Conservation (phyloP, 108 stramenopile species). For the Fistulifera pelliculosa region DNA sequence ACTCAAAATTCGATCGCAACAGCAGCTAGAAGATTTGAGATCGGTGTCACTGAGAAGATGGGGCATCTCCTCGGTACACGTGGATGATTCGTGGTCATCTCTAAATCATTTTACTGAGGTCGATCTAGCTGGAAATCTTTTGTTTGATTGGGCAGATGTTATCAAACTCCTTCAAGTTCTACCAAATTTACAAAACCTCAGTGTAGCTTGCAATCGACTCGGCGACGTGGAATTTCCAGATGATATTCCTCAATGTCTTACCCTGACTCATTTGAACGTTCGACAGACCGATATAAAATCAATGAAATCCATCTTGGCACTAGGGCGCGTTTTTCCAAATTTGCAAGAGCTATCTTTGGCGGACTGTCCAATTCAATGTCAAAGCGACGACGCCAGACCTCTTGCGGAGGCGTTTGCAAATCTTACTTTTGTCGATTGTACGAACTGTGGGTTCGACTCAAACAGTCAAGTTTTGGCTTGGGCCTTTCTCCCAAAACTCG, state of each 20-base stretch:
- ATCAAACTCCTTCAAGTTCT: constrained; percentile 45
- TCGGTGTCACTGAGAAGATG: constrained; percentile 65
- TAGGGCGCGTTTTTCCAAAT: constrained; percentile 54
- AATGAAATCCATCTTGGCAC: constrained; percentile 34
- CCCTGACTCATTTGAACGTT: constrained; percentile 36
- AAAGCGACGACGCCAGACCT: too few relatives aligned
- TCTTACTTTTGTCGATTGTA: constrained; percentile 56
- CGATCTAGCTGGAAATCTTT: constrained; percentile 77
- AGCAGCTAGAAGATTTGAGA: constrained; percentile 61
- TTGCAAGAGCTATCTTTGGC: constrained; percentile 55
- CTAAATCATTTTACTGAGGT: constrained; percentile 49
- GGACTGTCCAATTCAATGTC: too few relatives aligned
- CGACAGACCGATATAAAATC: constrained; percentile 46
- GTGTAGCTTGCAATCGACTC: constrained; percentile 68
- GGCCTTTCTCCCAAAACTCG: constrained; percentile 37
- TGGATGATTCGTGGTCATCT: constrained; percentile 5
- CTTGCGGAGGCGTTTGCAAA: constrained; percentile 27
- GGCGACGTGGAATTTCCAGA: constrained; percentile 22
- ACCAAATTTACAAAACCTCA: constrained; percentile 44
- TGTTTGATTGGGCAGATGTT: constrained; percentile 50
- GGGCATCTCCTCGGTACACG: constrained; percentile 48
- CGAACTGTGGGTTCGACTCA: constrained; percentile 51
- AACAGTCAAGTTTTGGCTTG: constrained; percentile 57
- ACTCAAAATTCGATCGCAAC: constrained; percentile 57
- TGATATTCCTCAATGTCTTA: not conserved